Evolutionary conservation across 176 grass and related monocot species (phyloP).

Genomic region (Coix lacrymajobi): DNA sequence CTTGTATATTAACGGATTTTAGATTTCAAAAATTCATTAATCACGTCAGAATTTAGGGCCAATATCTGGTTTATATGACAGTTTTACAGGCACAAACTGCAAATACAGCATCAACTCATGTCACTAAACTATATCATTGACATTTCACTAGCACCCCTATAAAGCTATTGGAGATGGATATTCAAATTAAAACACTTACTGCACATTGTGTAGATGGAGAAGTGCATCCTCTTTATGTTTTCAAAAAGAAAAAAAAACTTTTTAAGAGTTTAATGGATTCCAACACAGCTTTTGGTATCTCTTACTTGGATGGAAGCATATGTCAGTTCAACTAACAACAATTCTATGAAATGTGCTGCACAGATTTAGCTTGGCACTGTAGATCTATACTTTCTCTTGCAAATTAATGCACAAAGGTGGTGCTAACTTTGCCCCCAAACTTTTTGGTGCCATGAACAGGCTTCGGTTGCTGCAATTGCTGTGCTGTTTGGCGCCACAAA

Average conservation of each 20-base stretch:
- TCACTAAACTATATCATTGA: not conserved
- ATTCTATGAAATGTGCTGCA: not conserved
- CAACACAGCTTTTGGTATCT: not conserved
- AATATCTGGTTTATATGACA: not conserved
- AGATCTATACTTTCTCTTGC: not conserved
- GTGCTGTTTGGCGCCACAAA: constrained; percentile 59
- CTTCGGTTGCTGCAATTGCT: constrained; percentile 59
- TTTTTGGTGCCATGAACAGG: constrained; percentile 47
- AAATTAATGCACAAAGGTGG: not conserved
- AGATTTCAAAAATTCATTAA: not conserved
- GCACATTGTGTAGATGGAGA: not conserved
- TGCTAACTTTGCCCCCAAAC: constrained; percentile 13
- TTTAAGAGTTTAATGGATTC: not conserved
- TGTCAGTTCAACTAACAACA: not conserved
- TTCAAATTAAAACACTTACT: not conserved
- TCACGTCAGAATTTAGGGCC: not conserved
- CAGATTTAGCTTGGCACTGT: not conserved
- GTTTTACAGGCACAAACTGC: not conserved
- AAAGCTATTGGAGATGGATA: not conserved
- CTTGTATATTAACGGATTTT: not conserved
- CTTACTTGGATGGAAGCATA: not conserved
- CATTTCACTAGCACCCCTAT: not conserved
- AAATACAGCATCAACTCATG: not conserved
- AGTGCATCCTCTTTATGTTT: not conserved
- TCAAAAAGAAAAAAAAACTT: not conserved